A percentile compares a stretch with the other conserved stretches of the same genome.
Evolutionary conservation across 2,329 filamentous ascomycete genomes (phyloP).

Genomic region (Intubia oerlemansii): DNA sequence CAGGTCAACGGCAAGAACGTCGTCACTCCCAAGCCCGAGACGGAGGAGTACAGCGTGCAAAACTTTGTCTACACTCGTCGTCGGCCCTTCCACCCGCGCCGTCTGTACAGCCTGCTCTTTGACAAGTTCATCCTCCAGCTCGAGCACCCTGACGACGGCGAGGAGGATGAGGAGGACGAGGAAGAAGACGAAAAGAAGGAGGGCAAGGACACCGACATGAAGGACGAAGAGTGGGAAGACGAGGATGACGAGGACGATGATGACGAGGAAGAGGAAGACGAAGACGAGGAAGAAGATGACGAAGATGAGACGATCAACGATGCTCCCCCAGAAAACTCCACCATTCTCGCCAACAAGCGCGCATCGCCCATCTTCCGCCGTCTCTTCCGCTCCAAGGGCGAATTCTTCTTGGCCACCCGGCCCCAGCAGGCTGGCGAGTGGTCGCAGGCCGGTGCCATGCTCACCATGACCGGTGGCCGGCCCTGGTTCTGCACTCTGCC

Average conservation of each 20-base stretch:
- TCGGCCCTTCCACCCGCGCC: conserved; percentile 27
- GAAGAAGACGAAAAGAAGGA: conserved; percentile 10
- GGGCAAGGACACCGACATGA: neutral
- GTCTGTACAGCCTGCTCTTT: conserved; percentile 22
- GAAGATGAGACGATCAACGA: conserved; percentile 12
- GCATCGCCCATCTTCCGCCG: conserved; percentile 26
- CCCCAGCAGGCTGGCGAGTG: conserved; percentile 33
- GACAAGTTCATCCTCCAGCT: conserved; percentile 29
- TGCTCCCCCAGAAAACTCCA: conserved; percentile 18
- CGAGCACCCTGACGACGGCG: conserved; percentile 18
- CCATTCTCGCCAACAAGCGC: conserved; percentile 34
- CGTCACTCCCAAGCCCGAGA: conserved; percentile 46
- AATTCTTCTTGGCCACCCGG: conserved; percentile 36
- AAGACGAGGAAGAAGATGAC: too few species aligned
- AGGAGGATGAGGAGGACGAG: conserved; percentile 12
- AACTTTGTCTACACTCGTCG: conserved; percentile 47
- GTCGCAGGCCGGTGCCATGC: conserved; percentile 43
- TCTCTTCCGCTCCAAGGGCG: conserved; percentile 41
- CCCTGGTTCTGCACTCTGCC: conserved; percentile 38
- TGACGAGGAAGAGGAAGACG: neutral
- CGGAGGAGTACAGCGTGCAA: conserved; percentile 49
- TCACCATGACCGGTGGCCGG: conserved; percentile 33
- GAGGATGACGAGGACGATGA: neutral
- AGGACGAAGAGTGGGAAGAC: neutral
- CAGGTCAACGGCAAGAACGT: conserved; percentile 26